A percentile compares a stretch with the other conserved stretches of the same genome.
Conservation (phyloP, 208 protist species). For the Leishmania tarentolae region DNA sequence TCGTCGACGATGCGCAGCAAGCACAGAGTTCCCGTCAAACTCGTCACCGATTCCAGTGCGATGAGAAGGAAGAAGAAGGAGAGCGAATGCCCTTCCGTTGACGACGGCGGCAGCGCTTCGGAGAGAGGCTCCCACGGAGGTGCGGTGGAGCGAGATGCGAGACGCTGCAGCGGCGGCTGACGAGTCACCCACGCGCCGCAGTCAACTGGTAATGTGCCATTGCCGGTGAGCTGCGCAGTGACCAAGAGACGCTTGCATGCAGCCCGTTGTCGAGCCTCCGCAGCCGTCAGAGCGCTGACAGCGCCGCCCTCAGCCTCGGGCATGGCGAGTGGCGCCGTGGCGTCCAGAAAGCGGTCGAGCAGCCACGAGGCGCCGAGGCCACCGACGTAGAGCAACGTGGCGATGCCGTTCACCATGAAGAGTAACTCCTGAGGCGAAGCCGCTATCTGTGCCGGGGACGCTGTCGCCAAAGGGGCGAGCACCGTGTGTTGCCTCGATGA, state of each 20-base stretch:
- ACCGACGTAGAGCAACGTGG: conserved; percentile 21
- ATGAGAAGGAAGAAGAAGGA: conserved; percentile 29
- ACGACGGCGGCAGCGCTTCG: neutral
- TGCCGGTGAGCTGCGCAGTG: neutral
- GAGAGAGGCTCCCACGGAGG: neutral
- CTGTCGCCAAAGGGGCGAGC: neutral
- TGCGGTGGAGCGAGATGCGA: neutral
- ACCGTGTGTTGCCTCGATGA: neutral
- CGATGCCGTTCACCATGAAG: conserved; percentile 35
- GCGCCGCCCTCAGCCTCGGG: neutral
- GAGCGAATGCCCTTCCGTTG: neutral
- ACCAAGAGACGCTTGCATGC: neutral
- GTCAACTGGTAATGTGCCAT: neutral
- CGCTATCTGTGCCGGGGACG: neutral
- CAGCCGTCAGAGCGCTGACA: neutral
- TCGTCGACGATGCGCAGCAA: conserved; percentile 49
- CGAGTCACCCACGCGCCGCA: neutral
- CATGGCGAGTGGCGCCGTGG: neutral
- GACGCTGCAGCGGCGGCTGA: neutral
- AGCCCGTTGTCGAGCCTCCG: neutral
- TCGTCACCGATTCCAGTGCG: conserved; percentile 25
- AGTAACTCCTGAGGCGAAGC: conserved; percentile 31
- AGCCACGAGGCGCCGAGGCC: conserved; percentile 27
- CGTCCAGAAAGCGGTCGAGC: neutral
- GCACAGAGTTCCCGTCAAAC: conserved; percentile 44